Percentiles rank a stretch among this genome's conserved stretches.
These are phyloP conservation scores for Penicillium brevicompactum DNA, from an alignment of 2,329 filamentous ascomycete species.

Conservation along the genomic window DNA sequence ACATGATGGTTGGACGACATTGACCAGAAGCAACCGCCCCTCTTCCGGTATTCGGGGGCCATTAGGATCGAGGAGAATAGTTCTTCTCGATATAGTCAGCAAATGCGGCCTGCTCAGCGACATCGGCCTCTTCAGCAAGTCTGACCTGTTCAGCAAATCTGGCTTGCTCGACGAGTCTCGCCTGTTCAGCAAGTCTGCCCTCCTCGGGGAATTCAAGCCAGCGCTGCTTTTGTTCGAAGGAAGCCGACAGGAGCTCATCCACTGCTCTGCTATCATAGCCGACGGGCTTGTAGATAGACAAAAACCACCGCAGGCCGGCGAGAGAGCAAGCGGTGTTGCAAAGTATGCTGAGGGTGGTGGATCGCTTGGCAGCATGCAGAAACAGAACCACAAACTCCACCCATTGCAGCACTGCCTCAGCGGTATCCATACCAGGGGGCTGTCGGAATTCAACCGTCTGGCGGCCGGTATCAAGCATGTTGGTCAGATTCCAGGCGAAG, in stretches of 20 bases:
- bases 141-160: no score
- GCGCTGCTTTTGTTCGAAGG: neutral
- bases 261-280: neutral
- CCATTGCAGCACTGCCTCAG: neutral
- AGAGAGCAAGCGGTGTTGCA: neutral
- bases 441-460: neutral
- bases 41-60: no score
- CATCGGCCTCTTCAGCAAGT: no score
- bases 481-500: neutral
- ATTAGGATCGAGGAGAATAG: no score
- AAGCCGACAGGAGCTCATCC: neutral
- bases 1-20: no score
- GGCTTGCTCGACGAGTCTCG: no score
- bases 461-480: neutral
- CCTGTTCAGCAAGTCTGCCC: no score
- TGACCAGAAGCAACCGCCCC: no score
- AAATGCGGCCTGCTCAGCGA: no score
- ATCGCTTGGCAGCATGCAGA: neutral
- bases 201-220: no score
- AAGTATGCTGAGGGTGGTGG: neutral
- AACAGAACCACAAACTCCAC: neutral
- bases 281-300: neutral
- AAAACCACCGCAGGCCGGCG: neutral
- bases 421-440: neutral
- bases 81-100: no score